These are phyloP conservation scores for Rhizomucor pusillus DNA, from an alignment of 371 early-diverging fungal genomes.

Conservation along the genomic window DNA sequence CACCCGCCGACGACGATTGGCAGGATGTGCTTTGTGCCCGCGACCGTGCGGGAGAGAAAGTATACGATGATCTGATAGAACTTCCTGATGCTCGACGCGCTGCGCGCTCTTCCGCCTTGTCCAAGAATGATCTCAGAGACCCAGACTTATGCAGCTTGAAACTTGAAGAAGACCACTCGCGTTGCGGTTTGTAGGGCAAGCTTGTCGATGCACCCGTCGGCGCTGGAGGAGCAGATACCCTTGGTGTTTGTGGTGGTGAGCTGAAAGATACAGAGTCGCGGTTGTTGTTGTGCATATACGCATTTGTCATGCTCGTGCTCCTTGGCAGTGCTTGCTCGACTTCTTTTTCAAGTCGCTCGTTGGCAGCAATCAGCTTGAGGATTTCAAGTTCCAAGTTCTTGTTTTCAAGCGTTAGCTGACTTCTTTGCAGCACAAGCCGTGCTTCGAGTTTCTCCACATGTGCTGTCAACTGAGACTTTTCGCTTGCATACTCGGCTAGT, in stretches of 20 bases:
- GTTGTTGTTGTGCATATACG: neutral
- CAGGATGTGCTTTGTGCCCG: conserved; percentile 11
- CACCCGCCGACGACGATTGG: conserved; percentile 3
- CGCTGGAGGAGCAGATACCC: conserved; percentile 24
- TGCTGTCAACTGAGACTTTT: conserved; percentile 32
- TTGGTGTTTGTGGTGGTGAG: conserved; percentile 44
- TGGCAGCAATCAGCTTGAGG: conserved; percentile 43
- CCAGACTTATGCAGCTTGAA: conserved; percentile 32
- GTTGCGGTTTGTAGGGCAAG: conserved; percentile 22
- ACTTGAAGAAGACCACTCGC: conserved; percentile 23
- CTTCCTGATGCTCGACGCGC: conserved; percentile 14
- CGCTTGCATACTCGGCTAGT: conserved; percentile 27
- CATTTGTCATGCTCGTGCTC: conserved; percentile 10
- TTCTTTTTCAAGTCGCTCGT: conserved; percentile 49
- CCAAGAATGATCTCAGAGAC: conserved; percentile 22
- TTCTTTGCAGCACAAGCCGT: conserved; percentile 35
- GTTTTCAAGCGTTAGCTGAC: conserved; percentile 34
- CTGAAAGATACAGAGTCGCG: conserved; percentile 1
- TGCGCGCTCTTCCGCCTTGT: neutral
- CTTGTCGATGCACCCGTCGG: conserved; percentile 12
- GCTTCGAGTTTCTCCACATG: conserved; percentile 40
- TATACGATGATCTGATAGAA: conserved; percentile 16
- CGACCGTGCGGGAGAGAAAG: conserved; percentile 3
- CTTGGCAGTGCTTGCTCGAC: conserved; percentile 43
- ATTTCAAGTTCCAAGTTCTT: conserved; percentile 43